These are phyloP conservation scores for Lophiotrema nucula DNA, from an alignment of 495 filamentous ascomycete species.

Conservation along the genomic window DNA sequence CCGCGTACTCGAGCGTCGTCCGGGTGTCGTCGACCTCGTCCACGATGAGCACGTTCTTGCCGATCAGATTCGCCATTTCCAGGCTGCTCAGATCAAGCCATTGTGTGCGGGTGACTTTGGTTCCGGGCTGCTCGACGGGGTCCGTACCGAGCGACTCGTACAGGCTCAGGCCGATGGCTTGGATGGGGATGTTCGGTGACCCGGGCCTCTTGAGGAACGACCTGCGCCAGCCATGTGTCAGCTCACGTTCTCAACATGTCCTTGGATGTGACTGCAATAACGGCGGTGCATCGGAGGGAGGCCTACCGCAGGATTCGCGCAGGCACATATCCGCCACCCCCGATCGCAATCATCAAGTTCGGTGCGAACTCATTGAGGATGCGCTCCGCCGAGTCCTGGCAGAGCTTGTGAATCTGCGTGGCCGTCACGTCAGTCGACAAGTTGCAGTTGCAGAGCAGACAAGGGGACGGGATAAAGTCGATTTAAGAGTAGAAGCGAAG, in stretches of 20 bases:
- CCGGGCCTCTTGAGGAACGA: slow-evolving; percentile 93
- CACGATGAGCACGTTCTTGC: slow-evolving; percentile 96
- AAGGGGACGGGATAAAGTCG: neutral
- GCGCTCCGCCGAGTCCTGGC: slow-evolving; percentile 72
- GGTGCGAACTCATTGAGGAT: slow-evolving; percentile 85
- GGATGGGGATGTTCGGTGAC: slow-evolving; percentile 94
- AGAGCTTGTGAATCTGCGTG: slow-evolving; percentile 89
- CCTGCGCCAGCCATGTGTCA: slow-evolving; percentile 37
- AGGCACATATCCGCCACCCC: slow-evolving; percentile 94
- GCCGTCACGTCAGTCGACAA: slow-evolving; percentile 1
- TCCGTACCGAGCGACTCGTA: slow-evolving; percentile 72
- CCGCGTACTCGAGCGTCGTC: slow-evolving; percentile 95
- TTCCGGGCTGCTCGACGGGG: slow-evolving; percentile 72
- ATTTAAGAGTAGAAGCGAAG: slow-evolving; percentile 6
- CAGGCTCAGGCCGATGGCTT: slow-evolving; percentile 95
- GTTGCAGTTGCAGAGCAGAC: neutral
- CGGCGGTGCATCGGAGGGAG: neutral
- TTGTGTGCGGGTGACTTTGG: slow-evolving; percentile 95
- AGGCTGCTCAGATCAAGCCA: slow-evolving; percentile 92
- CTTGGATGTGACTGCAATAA: neutral
- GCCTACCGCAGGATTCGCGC: slow-evolving; percentile 88
- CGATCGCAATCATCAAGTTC: slow-evolving; percentile 97
- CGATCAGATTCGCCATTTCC: slow-evolving; percentile 88
- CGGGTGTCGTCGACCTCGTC: slow-evolving; percentile 98
- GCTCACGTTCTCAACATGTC: neutral